Base-by-base conservation (phyloP, 495 filamentous ascomycete genomes). In the Sabuloglossum arenarium region DNA sequence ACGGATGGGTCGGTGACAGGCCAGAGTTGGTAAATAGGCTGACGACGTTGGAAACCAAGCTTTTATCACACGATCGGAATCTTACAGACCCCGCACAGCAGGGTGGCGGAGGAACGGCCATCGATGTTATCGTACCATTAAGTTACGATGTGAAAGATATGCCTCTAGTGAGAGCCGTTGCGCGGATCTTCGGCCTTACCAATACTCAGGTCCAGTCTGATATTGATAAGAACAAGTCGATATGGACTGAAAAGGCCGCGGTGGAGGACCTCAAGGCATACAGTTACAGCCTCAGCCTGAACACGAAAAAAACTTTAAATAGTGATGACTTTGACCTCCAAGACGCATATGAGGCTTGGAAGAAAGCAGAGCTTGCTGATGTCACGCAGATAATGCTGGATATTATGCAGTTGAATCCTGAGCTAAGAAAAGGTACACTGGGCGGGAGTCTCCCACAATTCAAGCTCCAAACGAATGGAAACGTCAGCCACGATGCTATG, bases 71-170 rank as follows among this genome's bases (percentile, higher is more conserved):
- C 65, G 91, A 98, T 64, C 86, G 95, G 66, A 88, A 94, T 65
- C 74, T 98, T 27, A 76, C 73, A 23, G 72, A 79, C 19, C 70
- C 73, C 54, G 65, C 73, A 63, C 71, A 61, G 62, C 69, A 66
- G 57, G 71, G 76, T 50, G 71, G 76, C 52, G 77, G 74, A 19
- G 76, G 79, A 37, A 75, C 77, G 30, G 77, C 77, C 16, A 77
- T 86, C 29, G 88, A 94, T 65, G 85, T 86, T 8, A 73, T 82
- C 29, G 79, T 85, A 10, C 86, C 89, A 1, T 66, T 91, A 49
- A 91, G 80, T 65, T 88, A 94, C 64, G 83, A 94, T 66, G 81
- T 96, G 53, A 94, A 88, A 70, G 93, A 99, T 64, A 99, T 99
- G 93, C 81, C 80, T 23, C 76, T 96, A 67, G 93, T 95, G 28